Evolutionary conservation across 2,329 filamentous ascomycete genomes (phyloP), one percentile per base, ranked within the genome.

Genomic region (Sordariomycetes sp.): DNA sequence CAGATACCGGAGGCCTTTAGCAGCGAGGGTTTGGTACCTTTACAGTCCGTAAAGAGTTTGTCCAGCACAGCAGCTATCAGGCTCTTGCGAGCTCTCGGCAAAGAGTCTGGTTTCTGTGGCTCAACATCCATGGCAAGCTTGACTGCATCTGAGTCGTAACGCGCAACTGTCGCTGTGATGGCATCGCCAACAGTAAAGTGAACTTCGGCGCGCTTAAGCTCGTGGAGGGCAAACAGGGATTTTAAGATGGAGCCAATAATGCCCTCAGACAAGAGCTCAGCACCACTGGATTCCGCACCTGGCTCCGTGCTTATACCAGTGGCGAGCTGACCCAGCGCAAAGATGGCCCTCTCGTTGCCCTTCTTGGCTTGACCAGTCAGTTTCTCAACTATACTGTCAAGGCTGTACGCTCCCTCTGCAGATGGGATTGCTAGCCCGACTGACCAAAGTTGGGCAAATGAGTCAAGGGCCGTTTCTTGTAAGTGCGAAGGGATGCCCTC

Each of bases 1-100:
- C 92, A 96, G 46, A 98, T 94, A 0, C 87, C 87, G 1, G 88
- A 90, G 4, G 90, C 87, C 53, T 94, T 94, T 46, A 87, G 79
- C 5, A 95, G 65, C 0, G 87, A 83, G 1, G 92, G 92, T 49
- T 95, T 95, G 0, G 86, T 86, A 8, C 81, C 77, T 47, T 82
- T 81, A 60, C 83, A 92, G 47, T 92, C 82, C 3, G 64, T 62
- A 30, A 96, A 67, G 3, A 93, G 70, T 50, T 81, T 87, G 39
- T 84, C 73, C 5, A 94, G 61, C 2, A 85, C 66, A 1, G 63
- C 57, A 8, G 60, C 59, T 18, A 82, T 59, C 33, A 69, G 55
- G 1, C 46, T 48, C 2, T 53, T 53, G 2, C 59, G 51, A 2
- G 65, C 50, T 5, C 64, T 59, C 39, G 58, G 61, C 9, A 48